Conservation (phyloP, 1,284 basidiomycete species). For the Peniophora sp. region DNA sequence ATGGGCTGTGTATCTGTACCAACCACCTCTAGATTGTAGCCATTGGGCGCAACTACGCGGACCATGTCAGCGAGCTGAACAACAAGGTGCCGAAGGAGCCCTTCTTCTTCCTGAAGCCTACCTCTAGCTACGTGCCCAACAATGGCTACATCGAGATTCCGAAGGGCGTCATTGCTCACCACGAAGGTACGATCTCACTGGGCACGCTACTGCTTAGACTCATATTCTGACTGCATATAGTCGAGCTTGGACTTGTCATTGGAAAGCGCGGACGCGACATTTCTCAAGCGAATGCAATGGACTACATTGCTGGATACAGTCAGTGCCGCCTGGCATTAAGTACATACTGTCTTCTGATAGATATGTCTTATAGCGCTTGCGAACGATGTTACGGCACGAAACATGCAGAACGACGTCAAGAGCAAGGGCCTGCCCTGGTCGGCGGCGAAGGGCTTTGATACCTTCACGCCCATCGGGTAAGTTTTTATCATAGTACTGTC, state of each 20-base stretch:
- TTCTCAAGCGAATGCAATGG: constrained; percentile 58
- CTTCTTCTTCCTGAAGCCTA: constrained; percentile 98
- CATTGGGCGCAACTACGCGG: constrained; percentile 80
- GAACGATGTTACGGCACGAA: constrained; percentile 93
- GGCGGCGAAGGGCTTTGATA: constrained; percentile 71
- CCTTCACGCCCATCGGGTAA: constrained; percentile 67
- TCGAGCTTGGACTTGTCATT: constrained; percentile 96
- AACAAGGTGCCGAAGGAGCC: constrained; percentile 91
- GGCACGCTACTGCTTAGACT: not conserved
- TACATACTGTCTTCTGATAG: not conserved
- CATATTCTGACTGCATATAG: constrained; percentile 30
- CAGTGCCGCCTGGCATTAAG: constrained; percentile 4
- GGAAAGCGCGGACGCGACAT: constrained; percentile 84
- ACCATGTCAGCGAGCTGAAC: constrained; percentile 88
- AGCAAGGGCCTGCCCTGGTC: constrained; percentile 93
- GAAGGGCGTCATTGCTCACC: constrained; percentile 75
- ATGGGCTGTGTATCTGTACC: too few species aligned
- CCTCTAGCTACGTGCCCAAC: constrained; percentile 77
- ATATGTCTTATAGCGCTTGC: constrained; percentile 59
- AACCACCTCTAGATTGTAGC: constrained; percentile 66
- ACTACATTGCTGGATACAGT: constrained; percentile 91
- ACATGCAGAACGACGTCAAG: constrained; percentile 91
- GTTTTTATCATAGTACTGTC: constrained; percentile 12
- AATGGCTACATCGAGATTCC: constrained; percentile 85
- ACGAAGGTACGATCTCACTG: constrained; percentile 63